A percentile compares a stretch with the other conserved stretches of the same genome.
Conservation (phyloP, 352 stramenopile genomes). For the Phytopythium aichiense region DNA sequence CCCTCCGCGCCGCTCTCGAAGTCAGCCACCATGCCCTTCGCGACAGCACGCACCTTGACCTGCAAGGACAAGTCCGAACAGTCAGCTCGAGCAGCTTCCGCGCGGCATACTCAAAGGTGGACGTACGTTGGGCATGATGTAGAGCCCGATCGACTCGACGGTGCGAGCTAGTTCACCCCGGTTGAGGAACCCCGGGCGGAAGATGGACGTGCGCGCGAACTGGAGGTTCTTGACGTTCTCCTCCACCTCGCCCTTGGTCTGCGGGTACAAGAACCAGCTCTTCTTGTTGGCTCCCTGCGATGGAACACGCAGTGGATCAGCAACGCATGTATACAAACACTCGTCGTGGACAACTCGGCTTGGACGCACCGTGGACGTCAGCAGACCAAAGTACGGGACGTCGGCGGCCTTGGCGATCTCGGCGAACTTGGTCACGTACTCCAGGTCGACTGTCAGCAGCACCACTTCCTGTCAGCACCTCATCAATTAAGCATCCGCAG, state of each 20-base stretch:
- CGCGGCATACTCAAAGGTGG: not conserved
- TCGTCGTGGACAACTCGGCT: conserved; percentile 1
- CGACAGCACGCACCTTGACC: conserved; percentile 44
- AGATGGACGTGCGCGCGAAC: conserved; percentile 58
- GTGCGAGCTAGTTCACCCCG: conserved; percentile 50
- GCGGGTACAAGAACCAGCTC: conserved; percentile 72
- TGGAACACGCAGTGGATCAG: conserved; percentile 26
- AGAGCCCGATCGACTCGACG: conserved; percentile 45
- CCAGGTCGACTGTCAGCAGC: conserved; percentile 50
- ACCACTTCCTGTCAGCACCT: conserved; percentile 6
- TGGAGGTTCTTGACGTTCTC: conserved; percentile 42
- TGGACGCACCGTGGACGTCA: conserved; percentile 40
- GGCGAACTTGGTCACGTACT: conserved; percentile 57
- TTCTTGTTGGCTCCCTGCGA: conserved; percentile 53
- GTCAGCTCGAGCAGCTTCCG: not conserved
- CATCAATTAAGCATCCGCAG: not conserved
- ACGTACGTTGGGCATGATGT: conserved; percentile 52
- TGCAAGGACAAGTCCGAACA: conserved; percentile 17
- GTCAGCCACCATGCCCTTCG: conserved; percentile 64
- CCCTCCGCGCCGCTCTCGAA: conserved; percentile 47
- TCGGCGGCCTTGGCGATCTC: conserved; percentile 39
- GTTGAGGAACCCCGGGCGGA: conserved; percentile 54
- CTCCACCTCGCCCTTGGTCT: conserved; percentile 68
- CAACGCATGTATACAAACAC: not conserved
- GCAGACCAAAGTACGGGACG: conserved; percentile 58